Evolutionary conservation across 768 basidiomycete species (phyloP).

Genomic region (Lentinula edodes): DNA sequence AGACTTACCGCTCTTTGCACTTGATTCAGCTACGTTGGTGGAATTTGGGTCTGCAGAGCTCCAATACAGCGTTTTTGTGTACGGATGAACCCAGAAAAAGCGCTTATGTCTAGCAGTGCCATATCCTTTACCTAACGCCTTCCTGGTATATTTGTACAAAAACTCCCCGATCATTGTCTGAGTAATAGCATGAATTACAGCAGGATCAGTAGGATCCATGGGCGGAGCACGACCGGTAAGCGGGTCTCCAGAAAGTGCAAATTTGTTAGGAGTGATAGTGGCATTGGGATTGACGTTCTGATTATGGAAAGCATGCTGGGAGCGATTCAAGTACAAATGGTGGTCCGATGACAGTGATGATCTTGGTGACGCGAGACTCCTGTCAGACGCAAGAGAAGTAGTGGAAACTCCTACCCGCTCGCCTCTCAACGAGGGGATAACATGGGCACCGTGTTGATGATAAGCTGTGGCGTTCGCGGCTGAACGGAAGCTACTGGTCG

Average conservation of each 20-base stretch:
- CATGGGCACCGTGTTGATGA: slow-evolving; percentile 37
- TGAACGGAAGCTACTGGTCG: slow-evolving; percentile 80
- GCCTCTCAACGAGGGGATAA: slow-evolving; percentile 29
- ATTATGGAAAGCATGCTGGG: slow-evolving; percentile 20
- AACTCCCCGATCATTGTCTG: slow-evolving; percentile 99
- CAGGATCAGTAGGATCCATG: slow-evolving; percentile 72
- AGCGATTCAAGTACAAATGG: slow-evolving; percentile 40
- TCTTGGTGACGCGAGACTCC: slow-evolving; percentile 64
- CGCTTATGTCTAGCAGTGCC: slow-evolving; percentile 87
- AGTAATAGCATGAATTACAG: slow-evolving; percentile 92
- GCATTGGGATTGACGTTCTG: slow-evolving; percentile 24
- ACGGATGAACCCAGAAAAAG: slow-evolving; percentile 99
- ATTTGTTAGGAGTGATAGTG: neutral
- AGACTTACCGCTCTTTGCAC: slow-evolving; percentile 89
- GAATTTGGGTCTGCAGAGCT: slow-evolving; percentile 92
- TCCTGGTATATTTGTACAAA: slow-evolving; percentile 94
- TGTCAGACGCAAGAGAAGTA: slow-evolving; percentile 66
- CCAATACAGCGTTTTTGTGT: slow-evolving; percentile 98
- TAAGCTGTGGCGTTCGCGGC: slow-evolving; percentile 56
- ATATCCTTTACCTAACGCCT: slow-evolving; percentile 83
- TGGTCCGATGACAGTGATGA: slow-evolving; percentile 82
- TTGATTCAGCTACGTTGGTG: slow-evolving; percentile 81
- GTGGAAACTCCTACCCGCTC: slow-evolving; percentile 58
- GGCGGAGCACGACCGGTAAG: slow-evolving; percentile 14
- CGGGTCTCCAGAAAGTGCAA: neutral